Conservation (phyloP, 1,284 basidiomycete genomes). For the Austroboletus novae-zelandiae region DNA sequence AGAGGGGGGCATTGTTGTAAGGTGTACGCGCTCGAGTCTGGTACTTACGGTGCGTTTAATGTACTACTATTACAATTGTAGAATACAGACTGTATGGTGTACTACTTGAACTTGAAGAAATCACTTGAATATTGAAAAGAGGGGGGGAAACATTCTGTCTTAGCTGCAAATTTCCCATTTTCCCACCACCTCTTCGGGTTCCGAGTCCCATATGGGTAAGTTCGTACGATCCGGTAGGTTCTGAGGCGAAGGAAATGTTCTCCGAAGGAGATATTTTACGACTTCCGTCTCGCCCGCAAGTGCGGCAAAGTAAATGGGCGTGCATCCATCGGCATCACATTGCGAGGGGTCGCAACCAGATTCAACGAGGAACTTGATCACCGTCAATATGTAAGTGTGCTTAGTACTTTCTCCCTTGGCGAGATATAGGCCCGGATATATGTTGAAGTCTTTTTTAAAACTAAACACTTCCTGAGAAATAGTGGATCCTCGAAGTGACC, state of each 20-base stretch:
- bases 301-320: constrained; percentile 2
- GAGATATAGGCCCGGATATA: too few species aligned
- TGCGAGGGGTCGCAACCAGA: constrained; percentile 6
- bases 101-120: too few species aligned
- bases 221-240: not conserved
- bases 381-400: not conserved
- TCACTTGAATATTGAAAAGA: too few species aligned
- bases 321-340: not conserved
- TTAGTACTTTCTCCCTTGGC: too few species aligned
- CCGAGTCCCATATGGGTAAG: not conserved
- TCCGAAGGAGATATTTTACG: not conserved
- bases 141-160: too few species aligned
- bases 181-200: too few species aligned
- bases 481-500: too few species aligned
- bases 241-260: not conserved
- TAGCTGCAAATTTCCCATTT: too few species aligned
- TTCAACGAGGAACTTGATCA: not conserved
- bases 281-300: not conserved
- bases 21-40: constrained; percentile 4
- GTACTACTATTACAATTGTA: not conserved
- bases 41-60: constrained; percentile 3
- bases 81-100: not conserved
- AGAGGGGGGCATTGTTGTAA: constrained; percentile 16
- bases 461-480: too few species aligned
- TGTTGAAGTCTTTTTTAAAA: too few species aligned